Conservation (phyloP, 371 early-diverging fungal genomes). For the Coemansia sp. region DNA sequence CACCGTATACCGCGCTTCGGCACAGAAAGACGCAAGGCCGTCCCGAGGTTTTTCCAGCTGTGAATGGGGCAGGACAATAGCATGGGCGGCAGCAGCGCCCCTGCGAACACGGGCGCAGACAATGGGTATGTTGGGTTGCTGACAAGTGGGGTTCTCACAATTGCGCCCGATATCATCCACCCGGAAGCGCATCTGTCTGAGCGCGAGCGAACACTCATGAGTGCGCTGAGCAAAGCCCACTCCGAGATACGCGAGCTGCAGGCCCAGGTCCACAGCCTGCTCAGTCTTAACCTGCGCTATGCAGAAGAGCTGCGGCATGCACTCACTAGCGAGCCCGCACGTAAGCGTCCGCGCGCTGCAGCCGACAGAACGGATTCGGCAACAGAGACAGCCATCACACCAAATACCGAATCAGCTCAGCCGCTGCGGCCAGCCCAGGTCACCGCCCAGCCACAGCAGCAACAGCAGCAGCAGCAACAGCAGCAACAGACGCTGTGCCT, state of each 20-base stretch:
- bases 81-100: neutral
- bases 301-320: constrained; percentile 35
- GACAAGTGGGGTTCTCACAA: constrained; percentile 3
- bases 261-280: constrained; percentile 17
- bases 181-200: constrained; percentile 11
- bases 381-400: neutral
- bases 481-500: constrained; percentile 6
- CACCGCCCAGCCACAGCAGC: neutral
- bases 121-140: constrained; percentile 3
- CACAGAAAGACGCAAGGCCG: neutral
- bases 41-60: constrained; percentile 5
- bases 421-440: neutral
- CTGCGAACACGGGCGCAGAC: neutral
- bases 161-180: constrained; percentile 1
- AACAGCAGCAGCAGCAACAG: neutral
- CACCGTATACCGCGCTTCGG: neutral
- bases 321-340: constrained; percentile 11
- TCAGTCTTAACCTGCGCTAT: constrained; percentile 31
- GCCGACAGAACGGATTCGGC: neutral
- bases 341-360: constrained; percentile 9
- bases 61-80: constrained; percentile 4
- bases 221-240: constrained; percentile 16
- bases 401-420: neutral
- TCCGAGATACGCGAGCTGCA: constrained; percentile 25
- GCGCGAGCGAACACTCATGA: constrained; percentile 24